phyloP scores from a whole-genome alignment of 2,329 filamentous ascomycete genomes.

The Aaosphaeria pasadenensis region DNA sequence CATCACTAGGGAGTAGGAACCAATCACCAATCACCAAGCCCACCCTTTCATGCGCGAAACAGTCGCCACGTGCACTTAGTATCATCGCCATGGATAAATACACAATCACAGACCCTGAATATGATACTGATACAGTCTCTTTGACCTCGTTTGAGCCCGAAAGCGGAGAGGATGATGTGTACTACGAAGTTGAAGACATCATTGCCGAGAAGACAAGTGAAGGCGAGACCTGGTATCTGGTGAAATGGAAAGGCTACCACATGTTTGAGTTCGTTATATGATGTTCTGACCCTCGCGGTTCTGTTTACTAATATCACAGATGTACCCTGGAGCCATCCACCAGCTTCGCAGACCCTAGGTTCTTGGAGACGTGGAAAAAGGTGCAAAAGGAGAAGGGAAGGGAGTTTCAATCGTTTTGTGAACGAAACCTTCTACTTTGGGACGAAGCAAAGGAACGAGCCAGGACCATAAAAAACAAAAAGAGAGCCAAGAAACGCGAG shows the following conservation, averaged over 20 bases:
- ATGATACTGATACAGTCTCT: conserved; percentile 52
- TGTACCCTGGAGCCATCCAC: conserved; percentile 27
- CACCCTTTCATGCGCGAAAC: no score
- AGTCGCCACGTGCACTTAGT: no score
- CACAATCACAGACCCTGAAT: conserved; percentile 23
- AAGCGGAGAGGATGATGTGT: conserved; percentile 6
- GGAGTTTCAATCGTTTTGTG: neutral
- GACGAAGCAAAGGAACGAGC: neutral
- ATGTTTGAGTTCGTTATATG: conserved; percentile 28
- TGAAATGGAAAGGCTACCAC: conserved; percentile 63
- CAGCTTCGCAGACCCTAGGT: conserved; percentile 8
- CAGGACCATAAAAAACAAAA: conserved; percentile 10
- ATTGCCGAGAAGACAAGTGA: conserved; percentile 45
- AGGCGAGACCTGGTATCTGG: conserved; percentile 54
- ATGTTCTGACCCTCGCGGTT: neutral
- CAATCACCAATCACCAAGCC: no score
- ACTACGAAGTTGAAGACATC: conserved; percentile 20
- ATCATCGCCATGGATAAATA: no score
- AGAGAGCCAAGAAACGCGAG: conserved; percentile 16
- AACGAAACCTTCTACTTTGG: neutral
- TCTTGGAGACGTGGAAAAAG: conserved; percentile 10
- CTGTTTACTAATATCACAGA: conserved; percentile 1
- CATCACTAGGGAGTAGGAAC: no score
- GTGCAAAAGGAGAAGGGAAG: conserved; percentile 3
- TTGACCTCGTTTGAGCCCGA: conserved; percentile 50